These are phyloP conservation scores for Pouteria campechiana DNA, from an alignment of 179 eudicot species.

Conservation along the genomic window DNA sequence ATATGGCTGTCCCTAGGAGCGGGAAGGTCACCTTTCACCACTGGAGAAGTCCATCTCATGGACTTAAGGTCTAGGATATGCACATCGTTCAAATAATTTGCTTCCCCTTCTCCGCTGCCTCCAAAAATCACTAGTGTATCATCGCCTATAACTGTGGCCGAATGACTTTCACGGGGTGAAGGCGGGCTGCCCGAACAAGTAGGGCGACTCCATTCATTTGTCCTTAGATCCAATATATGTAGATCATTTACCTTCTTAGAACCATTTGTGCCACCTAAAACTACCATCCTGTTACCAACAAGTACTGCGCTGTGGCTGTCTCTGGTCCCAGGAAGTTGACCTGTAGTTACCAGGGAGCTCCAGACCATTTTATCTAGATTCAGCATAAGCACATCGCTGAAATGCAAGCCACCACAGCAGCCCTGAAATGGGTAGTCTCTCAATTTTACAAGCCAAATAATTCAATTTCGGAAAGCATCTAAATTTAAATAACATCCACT, in stretches of 20 bases:
- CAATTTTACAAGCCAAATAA: too few relatives aligned
- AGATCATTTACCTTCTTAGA: slow-evolving; percentile 63
- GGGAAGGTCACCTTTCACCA: slow-evolving; percentile 38
- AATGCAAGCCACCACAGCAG: slow-evolving; percentile 91
- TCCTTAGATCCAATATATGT: slow-evolving; percentile 57
- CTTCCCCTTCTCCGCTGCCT: slow-evolving; percentile 88
- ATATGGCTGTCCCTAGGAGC: slow-evolving; percentile 81
- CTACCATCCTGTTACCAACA: slow-evolving; percentile 46
- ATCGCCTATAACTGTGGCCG: slow-evolving; percentile 53
- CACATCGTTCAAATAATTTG: slow-evolving; percentile 75
- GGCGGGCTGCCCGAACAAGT: slow-evolving; percentile 54
- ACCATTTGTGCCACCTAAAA: slow-evolving; percentile 91
- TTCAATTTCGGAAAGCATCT: too few relatives aligned
- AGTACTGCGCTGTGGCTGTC: slow-evolving; percentile 79
- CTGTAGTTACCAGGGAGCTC: slow-evolving; percentile 53
- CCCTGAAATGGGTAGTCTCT: slow-evolving; percentile 49
- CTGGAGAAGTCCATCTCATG: slow-evolving; percentile 62
- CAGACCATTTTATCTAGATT: slow-evolving; percentile 71
- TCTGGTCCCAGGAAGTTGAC: slow-evolving; percentile 66
- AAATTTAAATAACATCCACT: too few relatives aligned
- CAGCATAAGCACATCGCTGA: slow-evolving; percentile 66
- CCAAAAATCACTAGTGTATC: slow-evolving; percentile 65
- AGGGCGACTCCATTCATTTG: slow-evolving; percentile 55
- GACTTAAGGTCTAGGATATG: slow-evolving; percentile 59
- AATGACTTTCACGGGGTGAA: slow-evolving; percentile 82